Evolutionary conservation across 164 flowering plant species (phyloP), one percentile per base, ranked within the genome.

Genomic region (Warburgia ugandensis): DNA sequence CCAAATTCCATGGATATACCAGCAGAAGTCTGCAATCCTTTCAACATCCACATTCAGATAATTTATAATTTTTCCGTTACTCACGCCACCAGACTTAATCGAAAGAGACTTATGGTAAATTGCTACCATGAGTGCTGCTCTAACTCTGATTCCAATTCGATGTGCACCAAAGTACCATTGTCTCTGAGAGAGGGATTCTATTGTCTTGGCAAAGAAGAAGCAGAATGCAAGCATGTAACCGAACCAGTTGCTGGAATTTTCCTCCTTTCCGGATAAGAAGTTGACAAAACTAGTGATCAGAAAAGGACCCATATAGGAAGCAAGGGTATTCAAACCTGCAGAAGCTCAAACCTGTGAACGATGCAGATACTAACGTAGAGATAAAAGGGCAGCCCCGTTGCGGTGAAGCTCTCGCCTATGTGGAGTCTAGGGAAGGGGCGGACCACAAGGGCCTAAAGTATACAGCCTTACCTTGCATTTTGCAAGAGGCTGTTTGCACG

Each of bases 131-230:
- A 81, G 76, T 43, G 86, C 84, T 31, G 92, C 81, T 26, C 79
- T 63, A 2, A 83, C 76, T 38, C 76, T 68, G 43, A 80, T 66
- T 2, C 97, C 92, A 29, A 83, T 72, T 3, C 77, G 67, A 2
- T 71, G 76, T 27, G 87, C 87, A 29, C 97, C 97, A 48, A 86
- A 89, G 47, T 80, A 83, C 97, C 87, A 89, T 55, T 77, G 86
- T 43, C 92, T 59, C 48, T 89, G 95, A 43, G 87, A 71, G 31
- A 86, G 62, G 0, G 95, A 85, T 53, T 85, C 97, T 13, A 80
- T 55, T 1, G 76, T 76, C 69, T 89, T 89, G 10, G 83, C 64
- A 4, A 77, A 37, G 60, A 89, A 81, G 71, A 89, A 75, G 50
- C 74, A 29, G 27, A 74, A 51, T 21, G 90, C 77, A 54, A 89